phyloP scores from a whole-genome alignment of 371 early-diverging fungal species.

The Haplosporangium sp. region DNA sequence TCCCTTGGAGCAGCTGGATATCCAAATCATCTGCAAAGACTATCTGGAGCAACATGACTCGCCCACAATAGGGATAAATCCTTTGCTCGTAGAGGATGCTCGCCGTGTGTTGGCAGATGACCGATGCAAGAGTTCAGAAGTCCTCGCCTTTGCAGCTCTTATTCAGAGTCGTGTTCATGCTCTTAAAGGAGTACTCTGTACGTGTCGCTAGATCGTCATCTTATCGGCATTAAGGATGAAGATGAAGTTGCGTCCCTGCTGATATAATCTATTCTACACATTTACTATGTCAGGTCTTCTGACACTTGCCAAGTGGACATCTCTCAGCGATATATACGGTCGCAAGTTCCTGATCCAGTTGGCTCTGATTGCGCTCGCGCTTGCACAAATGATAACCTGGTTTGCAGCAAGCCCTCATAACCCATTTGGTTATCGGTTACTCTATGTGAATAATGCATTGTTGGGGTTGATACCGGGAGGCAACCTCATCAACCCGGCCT shows the following conservation, averaged over 20 bases:
- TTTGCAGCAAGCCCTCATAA: conserved; percentile 5
- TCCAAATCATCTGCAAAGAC: conserved; percentile 26
- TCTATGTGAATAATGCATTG: conserved; percentile 11
- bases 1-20: conserved; percentile 11
- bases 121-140: conserved; percentile 11
- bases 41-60: neutral
- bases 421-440: conserved; percentile 9
- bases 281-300: conserved; percentile 4
- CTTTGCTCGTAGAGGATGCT: neutral
- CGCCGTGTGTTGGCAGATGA: neutral
- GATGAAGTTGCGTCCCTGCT: neutral
- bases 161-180: conserved; percentile 9
- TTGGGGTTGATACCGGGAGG: conserved; percentile 5
- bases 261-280: neutral
- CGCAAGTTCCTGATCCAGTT: conserved; percentile 18
- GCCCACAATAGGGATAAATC: neutral
- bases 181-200: conserved; percentile 10
- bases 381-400: neutral
- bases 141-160: conserved; percentile 8
- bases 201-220: neutral
- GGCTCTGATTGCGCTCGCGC: neutral
- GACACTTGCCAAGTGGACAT: conserved; percentile 25
- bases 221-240: neutral
- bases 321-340: conserved; percentile 23
- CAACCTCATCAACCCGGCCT: conserved; percentile 9